Conservation (phyloP, 169 alveolate species). For the Cryptosporidium baileyi region DNA sequence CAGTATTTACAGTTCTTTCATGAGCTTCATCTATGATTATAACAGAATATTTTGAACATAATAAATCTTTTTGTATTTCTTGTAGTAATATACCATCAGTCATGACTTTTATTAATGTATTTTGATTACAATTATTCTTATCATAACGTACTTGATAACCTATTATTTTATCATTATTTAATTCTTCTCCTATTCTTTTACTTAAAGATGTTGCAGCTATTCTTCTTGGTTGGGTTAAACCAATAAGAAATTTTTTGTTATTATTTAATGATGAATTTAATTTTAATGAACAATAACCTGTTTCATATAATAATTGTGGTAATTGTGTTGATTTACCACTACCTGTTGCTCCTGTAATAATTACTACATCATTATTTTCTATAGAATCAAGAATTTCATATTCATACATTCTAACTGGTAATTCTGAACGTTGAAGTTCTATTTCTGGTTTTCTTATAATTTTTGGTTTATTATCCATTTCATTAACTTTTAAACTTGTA, state of each 20-base stretch:
- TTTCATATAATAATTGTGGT: conserved; percentile 95
- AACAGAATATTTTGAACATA: conserved; percentile 91
- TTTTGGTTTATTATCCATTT: conserved; percentile 18
- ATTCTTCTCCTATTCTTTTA: conserved; percentile 91
- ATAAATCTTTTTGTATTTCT: conserved; percentile 90
- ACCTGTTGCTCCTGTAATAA: conserved; percentile 98
- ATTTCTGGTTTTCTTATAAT: conserved; percentile 76
- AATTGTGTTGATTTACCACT: conserved; percentile 98
- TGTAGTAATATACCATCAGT: conserved; percentile 98
- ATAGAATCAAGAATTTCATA: conserved; percentile 91
- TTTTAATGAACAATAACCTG: conserved; percentile 87
- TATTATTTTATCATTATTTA: conserved; percentile 80
- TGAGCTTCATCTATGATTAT: conserved; percentile 99
- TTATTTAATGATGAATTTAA: conserved; percentile 8
- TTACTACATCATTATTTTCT: conserved; percentile 87
- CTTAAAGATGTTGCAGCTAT: conserved; percentile 96
- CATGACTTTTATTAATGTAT: conserved; percentile 92
- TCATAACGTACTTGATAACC: conserved; percentile 90
- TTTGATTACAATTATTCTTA: conserved; percentile 73
- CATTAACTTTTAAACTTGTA: neutral
- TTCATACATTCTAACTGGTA: conserved; percentile 89
- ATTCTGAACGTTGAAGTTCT: conserved; percentile 78
- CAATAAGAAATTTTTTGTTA: conserved; percentile 76
- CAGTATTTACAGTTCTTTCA: conserved; percentile 98
- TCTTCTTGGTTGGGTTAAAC: conserved; percentile 96